Base-by-base conservation (phyloP, 1,284 basidiomycete species). In the Sporisorium reilianum region DNA sequence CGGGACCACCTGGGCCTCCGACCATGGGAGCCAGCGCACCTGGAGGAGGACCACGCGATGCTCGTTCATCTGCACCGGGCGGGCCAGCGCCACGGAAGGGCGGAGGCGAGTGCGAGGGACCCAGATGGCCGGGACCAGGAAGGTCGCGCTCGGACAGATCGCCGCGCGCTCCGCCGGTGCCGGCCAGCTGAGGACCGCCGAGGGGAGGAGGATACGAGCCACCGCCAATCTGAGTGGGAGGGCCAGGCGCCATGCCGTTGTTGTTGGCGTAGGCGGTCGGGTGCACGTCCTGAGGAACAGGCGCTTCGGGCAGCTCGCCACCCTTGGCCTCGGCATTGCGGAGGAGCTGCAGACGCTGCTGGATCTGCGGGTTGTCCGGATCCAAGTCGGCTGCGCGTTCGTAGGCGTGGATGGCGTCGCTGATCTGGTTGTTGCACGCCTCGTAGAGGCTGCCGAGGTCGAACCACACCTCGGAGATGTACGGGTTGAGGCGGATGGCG, bases 381-480 rank as follows among this genome's bases (percentile, higher is more conserved):
- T 83, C 83, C 22, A 84, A 74, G 60, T 84, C 83, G 51, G 80
- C 73, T 10, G 80, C 80, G 18, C 83, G 75, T 25, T 75, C 69
- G 55, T 99, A 99, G 0, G 97, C 96, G 80, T 99, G 96, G 82
- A 99, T 97, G 32, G 97, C 96, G 83, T 99, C 97, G 48, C 92
- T 92, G 83, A 98, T 95, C 86, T 99, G 97, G 85, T 99, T 98
- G 87, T 99, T 99, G 89, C 96, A 99, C 73, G 92, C 93, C 86
- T 99, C 96, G 85, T 99, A 99, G 0, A 99, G 88, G 73, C 91
- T 93, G 50, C 96, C 97, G 26, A 99, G 90, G 86, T 99, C 95
- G 86, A 95, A 98, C 96, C 97, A 99, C 4, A 99, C 96, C 85
- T 99, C 96, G 53, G 94, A 95, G 77, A 99, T 98, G 88, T 97